These are phyloP conservation scores for Amaranthus tricolor DNA, from an alignment of 179 eudicot genomes.

Conservation along the genomic window DNA sequence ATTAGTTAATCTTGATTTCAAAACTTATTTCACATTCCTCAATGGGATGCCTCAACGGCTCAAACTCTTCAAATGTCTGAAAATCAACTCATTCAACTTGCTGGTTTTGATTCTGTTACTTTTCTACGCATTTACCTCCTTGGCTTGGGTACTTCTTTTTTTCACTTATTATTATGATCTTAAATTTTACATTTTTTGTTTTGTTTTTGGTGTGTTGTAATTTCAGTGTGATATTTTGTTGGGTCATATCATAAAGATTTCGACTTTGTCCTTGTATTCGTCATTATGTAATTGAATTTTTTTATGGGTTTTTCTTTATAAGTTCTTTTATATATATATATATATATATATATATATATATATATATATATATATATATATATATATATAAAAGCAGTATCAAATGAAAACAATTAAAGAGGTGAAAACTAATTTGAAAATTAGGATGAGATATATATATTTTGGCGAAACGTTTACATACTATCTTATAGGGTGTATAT, in stretches of 20 bases:
- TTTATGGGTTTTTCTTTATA: not conserved
- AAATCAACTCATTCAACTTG: constrained; percentile 47
- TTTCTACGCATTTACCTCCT: constrained; percentile 59
- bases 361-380: no score
- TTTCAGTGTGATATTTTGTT: not conserved
- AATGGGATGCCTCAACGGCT: constrained; percentile 88
- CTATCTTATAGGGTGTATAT: no score
- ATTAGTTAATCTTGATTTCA: constrained; percentile 52
- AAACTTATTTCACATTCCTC: constrained; percentile 57
- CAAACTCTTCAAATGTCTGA: constrained; percentile 60
- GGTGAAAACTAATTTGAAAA: no score
- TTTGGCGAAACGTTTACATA: no score
- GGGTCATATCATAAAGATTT: not conserved
- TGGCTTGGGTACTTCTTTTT: constrained; percentile 49
- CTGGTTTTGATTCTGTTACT: constrained; percentile 71
- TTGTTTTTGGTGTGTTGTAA: not conserved
- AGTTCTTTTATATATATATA: not conserved
- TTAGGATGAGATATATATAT: no score
- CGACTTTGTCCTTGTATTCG: not conserved
- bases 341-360: no score
- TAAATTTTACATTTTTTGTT: not conserved
- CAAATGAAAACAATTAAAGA: no score
- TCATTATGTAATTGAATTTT: not conserved
- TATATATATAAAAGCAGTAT: no score
- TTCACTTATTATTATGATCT: not conserved